phyloP scores from a whole-genome alignment of 2,329 filamentous ascomycete species.

The Hymenoscyphus salicellus region DNA sequence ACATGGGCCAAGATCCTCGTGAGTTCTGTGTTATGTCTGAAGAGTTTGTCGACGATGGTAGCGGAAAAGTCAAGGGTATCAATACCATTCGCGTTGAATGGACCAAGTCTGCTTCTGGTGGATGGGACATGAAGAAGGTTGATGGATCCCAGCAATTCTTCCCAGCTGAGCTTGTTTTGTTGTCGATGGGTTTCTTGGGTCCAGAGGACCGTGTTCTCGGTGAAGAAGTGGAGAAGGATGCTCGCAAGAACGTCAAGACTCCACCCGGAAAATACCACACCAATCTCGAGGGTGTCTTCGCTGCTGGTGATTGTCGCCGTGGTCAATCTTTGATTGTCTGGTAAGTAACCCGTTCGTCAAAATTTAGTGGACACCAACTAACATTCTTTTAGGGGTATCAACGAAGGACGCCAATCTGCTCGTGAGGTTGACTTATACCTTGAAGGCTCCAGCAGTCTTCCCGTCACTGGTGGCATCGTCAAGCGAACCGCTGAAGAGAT shows the following conservation, averaged over 20 bases:
- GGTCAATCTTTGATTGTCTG: constrained; percentile 96
- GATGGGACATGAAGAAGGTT: constrained; percentile 98
- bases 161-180: constrained; percentile 87
- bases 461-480: constrained; percentile 89
- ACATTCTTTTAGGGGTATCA: constrained; percentile 71
- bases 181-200: constrained; percentile 97
- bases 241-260: constrained; percentile 95
- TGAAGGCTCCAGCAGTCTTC: constrained; percentile 73
- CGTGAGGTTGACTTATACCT: constrained; percentile 89
- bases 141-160: constrained; percentile 94
- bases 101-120: constrained; percentile 83
- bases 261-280: constrained; percentile 82
- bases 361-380: constrained; percentile 32
- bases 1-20: constrained; percentile 92
- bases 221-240: constrained; percentile 85
- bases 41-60: constrained; percentile 88
- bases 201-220: constrained; percentile 86
- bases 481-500: constrained; percentile 77
- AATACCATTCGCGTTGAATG: constrained; percentile 94
- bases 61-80: constrained; percentile 87
- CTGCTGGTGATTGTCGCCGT: constrained; percentile 90
- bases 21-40: constrained; percentile 99
- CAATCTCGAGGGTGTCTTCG: constrained; percentile 84
- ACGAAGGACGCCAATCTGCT: constrained; percentile 89
- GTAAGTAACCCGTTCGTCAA: constrained; percentile 49